These are phyloP conservation scores for Straminergon stramineum DNA, from an alignment of 225 moss, liverwort and hornwort species.

Conservation along the genomic window DNA sequence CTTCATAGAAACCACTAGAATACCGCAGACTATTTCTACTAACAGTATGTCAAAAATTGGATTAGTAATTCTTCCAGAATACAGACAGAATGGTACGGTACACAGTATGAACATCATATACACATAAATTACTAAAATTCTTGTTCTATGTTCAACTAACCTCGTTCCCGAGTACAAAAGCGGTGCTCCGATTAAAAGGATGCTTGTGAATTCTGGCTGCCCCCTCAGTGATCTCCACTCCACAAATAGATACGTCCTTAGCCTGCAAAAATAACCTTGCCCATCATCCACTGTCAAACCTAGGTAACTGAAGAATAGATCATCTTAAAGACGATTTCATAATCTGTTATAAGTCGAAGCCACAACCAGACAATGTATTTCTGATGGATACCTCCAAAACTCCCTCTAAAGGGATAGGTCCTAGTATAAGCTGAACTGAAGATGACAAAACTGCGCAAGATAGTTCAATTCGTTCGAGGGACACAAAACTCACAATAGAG, in stretches of 20 bases:
- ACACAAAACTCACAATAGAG: background rate
- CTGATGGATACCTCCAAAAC: background rate
- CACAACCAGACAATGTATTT: background rate
- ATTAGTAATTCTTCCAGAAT: background rate
- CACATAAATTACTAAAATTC: background rate
- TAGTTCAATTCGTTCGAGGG: background rate
- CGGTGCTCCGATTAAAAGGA: constrained; percentile 82
- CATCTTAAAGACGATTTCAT: background rate
- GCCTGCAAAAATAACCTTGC: constrained; percentile 37
- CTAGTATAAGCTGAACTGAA: background rate
- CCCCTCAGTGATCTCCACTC: constrained; percentile 85
- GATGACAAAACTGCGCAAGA: background rate
- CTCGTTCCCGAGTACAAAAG: constrained; percentile 96
- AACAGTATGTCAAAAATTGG: background rate
- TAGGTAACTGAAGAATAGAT: background rate
- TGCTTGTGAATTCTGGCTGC: constrained; percentile 71
- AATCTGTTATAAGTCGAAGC: background rate
- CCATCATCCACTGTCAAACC: constrained; percentile 15
- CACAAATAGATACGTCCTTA: constrained; percentile 81
- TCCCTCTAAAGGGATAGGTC: background rate
- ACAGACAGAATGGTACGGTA: background rate
- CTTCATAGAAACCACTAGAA: background rate
- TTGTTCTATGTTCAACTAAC: constrained; percentile 22
- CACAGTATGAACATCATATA: background rate
- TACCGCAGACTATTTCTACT: background rate